Conservation (phyloP, 345 rosid genomes). For the Eucalyptus curtisii region DNA sequence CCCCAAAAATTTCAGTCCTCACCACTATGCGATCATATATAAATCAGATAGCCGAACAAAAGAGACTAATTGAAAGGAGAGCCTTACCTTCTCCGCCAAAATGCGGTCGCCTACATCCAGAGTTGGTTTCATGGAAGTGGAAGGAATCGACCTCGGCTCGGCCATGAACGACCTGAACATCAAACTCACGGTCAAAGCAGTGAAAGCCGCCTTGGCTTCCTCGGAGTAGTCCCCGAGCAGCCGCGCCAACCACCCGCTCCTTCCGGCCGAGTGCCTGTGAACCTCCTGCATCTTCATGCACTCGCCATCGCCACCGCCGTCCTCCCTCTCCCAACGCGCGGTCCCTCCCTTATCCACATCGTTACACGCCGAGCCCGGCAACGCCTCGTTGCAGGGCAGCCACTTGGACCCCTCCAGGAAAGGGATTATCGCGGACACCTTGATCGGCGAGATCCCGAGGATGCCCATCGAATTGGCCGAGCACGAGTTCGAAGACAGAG, state of each 20-base stretch:
- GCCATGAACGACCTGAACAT: slow-evolving; percentile 67
- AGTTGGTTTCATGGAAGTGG: slow-evolving; percentile 78
- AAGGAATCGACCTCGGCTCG: slow-evolving; percentile 88
- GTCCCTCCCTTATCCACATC: slow-evolving; percentile 41
- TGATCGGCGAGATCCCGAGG: slow-evolving; percentile 50
- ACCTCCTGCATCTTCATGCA: background rate
- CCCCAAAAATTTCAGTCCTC: background rate
- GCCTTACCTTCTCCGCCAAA: slow-evolving; percentile 76
- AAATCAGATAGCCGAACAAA: background rate
- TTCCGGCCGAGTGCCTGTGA: slow-evolving; percentile 1
- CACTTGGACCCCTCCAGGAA: slow-evolving; percentile 67
- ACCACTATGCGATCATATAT: background rate
- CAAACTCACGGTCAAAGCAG: slow-evolving; percentile 65
- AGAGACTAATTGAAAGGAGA: background rate
- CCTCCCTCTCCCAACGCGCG: background rate
- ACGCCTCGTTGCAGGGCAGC: slow-evolving; percentile 56
- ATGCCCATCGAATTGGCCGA: slow-evolving; percentile 10
- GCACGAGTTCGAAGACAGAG: slow-evolving; percentile 21
- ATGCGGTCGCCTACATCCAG: slow-evolving; percentile 84
- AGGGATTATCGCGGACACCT: slow-evolving; percentile 51
- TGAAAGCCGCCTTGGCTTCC: slow-evolving; percentile 83
- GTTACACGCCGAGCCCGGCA: slow-evolving; percentile 7
- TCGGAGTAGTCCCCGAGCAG: slow-evolving; percentile 48
- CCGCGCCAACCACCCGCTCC: slow-evolving; percentile 50
- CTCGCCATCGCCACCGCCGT: slow-evolving; percentile 9